Conservation (phyloP, 805 yeast genomes). For the Barnettozyma sp. region DNA sequence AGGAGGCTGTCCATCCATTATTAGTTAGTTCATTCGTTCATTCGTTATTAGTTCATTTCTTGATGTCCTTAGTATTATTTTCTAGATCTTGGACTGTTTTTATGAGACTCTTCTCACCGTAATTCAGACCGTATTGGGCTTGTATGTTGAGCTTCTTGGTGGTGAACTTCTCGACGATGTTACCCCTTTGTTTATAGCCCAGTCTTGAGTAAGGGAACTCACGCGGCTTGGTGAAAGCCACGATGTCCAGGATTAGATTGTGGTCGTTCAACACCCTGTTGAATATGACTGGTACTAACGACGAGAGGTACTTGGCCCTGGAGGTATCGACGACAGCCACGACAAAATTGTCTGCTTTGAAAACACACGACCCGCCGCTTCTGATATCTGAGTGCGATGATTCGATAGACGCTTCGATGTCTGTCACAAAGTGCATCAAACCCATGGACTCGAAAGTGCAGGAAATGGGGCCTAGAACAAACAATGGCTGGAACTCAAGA, state of each 20-base stretch:
- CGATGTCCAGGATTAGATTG: conserved; percentile 75
- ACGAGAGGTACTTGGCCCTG: conserved; percentile 47
- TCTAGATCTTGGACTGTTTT: conserved; percentile 44
- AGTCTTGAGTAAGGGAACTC: conserved; percentile 64
- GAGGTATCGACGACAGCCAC: conserved; percentile 66
- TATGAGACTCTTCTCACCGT: conserved; percentile 60
- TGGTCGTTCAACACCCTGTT: conserved; percentile 74
- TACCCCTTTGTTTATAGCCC: conserved; percentile 70
- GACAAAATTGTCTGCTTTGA: conserved; percentile 76
- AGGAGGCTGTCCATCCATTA: too few relatives aligned
- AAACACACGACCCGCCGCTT: conserved; percentile 59
- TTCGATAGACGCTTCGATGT: conserved; percentile 67
- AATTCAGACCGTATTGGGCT: conserved; percentile 49
- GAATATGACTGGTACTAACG: conserved; percentile 77
- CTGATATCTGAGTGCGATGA: conserved; percentile 38
- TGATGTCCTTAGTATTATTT: conserved; percentile 2
- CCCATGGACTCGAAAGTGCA: conserved; percentile 92
- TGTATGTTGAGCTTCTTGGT: conserved; percentile 36
- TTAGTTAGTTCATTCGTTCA: neutral
- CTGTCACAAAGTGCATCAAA: conserved; percentile 81
- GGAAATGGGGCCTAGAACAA: conserved; percentile 74
- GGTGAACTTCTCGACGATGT: conserved; percentile 53
- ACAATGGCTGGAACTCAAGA: conserved; percentile 62
- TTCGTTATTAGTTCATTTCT: neutral
- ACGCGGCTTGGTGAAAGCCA: conserved; percentile 65